phyloP scores from a whole-genome alignment of 345 rosid species.

The Heritiera littoralis region DNA sequence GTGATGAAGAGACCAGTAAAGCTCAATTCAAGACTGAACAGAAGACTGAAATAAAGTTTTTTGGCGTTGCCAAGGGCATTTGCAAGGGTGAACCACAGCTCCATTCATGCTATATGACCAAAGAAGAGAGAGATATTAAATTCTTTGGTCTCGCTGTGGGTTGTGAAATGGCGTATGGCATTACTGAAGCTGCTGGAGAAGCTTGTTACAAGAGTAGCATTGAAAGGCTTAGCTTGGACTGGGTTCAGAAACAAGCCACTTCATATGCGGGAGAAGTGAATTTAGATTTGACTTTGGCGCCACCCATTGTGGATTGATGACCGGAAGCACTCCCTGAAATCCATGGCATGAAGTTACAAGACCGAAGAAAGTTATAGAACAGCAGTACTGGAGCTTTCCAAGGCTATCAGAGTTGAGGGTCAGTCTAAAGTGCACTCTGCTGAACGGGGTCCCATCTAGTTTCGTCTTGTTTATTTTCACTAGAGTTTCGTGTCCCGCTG shows the following conservation, averaged over 20 bases:
- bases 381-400: background rate
- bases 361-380: background rate
- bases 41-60: background rate
- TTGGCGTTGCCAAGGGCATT: background rate
- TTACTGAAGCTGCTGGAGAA: background rate
- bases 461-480: background rate
- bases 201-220: background rate
- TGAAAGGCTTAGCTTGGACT: too few species aligned
- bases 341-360: too few species aligned
- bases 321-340: background rate
- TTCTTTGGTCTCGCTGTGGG: background rate
- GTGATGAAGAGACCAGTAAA: background rate
- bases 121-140: background rate
- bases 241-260: background rate
- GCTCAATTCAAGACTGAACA: slow-evolving; percentile 1
- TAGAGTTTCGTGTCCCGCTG: background rate
- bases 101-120: background rate
- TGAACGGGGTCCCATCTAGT: too few species aligned
- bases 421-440: background rate
- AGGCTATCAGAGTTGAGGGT: background rate
- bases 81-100: background rate
- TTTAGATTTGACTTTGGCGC: background rate
- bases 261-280: background rate
- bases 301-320: background rate
- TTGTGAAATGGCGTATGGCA: background rate